Conservation (phyloP, 2,329 filamentous ascomycete genomes). For the Sclerotinia nivalis region DNA sequence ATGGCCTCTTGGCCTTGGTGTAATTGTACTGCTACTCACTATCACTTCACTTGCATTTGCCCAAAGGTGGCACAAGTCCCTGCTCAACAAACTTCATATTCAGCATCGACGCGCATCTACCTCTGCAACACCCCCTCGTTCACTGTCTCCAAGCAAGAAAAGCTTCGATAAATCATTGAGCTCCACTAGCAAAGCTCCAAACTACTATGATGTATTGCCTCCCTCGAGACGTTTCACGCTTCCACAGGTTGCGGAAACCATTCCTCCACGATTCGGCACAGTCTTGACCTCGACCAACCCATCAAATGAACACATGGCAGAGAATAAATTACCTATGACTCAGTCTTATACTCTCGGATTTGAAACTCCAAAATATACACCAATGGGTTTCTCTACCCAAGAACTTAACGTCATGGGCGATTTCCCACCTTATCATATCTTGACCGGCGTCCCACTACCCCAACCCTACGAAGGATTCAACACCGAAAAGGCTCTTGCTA, state of each 20-base stretch:
- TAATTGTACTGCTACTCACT: constrained; percentile 32
- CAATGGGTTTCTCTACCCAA: constrained; percentile 67
- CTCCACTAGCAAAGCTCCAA: constrained; percentile 17
- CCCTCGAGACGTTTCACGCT: constrained; percentile 38
- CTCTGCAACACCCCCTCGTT: constrained; percentile 40
- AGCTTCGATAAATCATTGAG: constrained; percentile 3
- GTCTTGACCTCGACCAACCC: constrained; percentile 30
- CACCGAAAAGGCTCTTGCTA: constrained; percentile 64
- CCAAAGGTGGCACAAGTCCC: constrained; percentile 33
- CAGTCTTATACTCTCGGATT: constrained; percentile 36
- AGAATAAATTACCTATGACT: constrained; percentile 33
- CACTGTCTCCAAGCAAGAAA: constrained; percentile 36
- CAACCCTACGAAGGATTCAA: constrained; percentile 64
- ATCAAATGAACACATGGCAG: constrained; percentile 27
- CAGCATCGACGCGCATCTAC: constrained; percentile 37
- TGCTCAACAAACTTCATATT: constrained; percentile 35
- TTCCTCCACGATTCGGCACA: constrained; percentile 29
- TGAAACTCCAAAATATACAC: constrained; percentile 51
- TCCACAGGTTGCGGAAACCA: constrained; percentile 32
- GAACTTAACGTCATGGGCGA: constrained; percentile 71
- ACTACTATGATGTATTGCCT: constrained; percentile 31
- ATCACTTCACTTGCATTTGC: constrained; percentile 29
- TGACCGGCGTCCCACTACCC: constrained; percentile 75
- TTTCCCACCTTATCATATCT: constrained; percentile 75
- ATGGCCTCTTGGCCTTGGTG: constrained; percentile 37